Conservation (phyloP, 306 rosid species). For the Citrullus mucosospermus region DNA sequence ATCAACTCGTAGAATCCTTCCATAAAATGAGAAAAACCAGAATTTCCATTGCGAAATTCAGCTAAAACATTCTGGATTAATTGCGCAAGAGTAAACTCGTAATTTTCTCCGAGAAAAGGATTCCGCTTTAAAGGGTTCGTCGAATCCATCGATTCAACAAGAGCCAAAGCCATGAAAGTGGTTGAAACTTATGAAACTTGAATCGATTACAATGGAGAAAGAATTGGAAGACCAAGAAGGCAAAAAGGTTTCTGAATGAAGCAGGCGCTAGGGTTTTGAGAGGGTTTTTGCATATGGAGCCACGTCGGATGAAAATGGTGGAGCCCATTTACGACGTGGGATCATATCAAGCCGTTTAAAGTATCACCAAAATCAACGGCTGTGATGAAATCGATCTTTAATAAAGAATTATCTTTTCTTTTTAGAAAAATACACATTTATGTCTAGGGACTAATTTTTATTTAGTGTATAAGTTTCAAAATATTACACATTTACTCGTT, state of each 20-base stretch:
- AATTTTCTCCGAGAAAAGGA: conserved; percentile 26
- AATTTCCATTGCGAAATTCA: conserved; percentile 26
- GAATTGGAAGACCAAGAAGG: background rate
- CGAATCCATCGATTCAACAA: conserved; percentile 14
- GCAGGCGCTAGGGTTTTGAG: background rate
- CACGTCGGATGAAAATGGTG: background rate
- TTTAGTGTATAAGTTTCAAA: no score
- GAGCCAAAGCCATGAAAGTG: conserved; percentile 16
- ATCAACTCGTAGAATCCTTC: conserved; percentile 30
- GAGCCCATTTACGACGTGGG: background rate
- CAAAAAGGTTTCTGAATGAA: background rate
- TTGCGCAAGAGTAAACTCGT: conserved; percentile 28
- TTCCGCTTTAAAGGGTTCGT: background rate
- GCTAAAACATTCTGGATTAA: conserved; percentile 31
- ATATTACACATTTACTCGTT: no score
- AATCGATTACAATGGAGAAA: background rate
- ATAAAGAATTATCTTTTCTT: no score
- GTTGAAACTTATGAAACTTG: background rate
- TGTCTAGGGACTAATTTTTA: no score
- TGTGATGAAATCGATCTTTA: background rate
- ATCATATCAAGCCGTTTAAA: background rate
- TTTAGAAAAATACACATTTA: no score
- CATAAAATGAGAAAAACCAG: conserved; percentile 14
- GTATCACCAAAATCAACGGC: background rate
- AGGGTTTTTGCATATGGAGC: background rate